These are phyloP conservation scores for Ganoderma lucidum DNA, from an alignment of 1,284 basidiomycete genomes.

Conservation along the genomic window DNA sequence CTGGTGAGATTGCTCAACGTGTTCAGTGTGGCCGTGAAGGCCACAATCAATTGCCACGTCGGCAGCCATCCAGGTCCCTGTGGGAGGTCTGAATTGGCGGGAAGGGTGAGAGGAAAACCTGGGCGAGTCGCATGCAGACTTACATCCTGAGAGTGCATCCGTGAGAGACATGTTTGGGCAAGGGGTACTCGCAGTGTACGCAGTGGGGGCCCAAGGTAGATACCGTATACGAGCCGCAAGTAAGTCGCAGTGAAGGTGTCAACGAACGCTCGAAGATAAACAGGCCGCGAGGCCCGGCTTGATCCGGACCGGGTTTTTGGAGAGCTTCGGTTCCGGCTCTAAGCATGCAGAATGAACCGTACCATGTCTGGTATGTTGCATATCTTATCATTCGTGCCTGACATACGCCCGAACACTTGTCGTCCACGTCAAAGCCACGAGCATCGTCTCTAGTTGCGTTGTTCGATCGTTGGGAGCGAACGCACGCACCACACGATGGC, in stretches of 20 bases:
- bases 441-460: neutral
- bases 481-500: neutral
- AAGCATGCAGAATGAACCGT: no score
- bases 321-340: neutral
- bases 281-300: neutral
- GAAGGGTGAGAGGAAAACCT: neutral
- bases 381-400: neutral
- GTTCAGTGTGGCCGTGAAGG: constrained; percentile 84
- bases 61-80: constrained; percentile 76
- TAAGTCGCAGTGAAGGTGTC: neutral
- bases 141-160: constrained; percentile 26
- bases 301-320: neutral
- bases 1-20: constrained; percentile 84
- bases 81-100: constrained; percentile 52
- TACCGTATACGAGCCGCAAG: neutral
- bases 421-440: neutral
- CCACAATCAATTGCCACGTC: constrained; percentile 86
- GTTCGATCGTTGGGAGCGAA: neutral
- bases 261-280: neutral
- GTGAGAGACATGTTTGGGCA: constrained; percentile 19
- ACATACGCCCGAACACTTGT: neutral
- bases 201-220: neutral
- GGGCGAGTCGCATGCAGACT: constrained; percentile 11
- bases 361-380: neutral
- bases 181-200: neutral